A percentile compares a stretch with the other conserved stretches of the same genome.
phyloP scores from a whole-genome alignment of 768 basidiomycete species.

The Mycena galericulata region DNA sequence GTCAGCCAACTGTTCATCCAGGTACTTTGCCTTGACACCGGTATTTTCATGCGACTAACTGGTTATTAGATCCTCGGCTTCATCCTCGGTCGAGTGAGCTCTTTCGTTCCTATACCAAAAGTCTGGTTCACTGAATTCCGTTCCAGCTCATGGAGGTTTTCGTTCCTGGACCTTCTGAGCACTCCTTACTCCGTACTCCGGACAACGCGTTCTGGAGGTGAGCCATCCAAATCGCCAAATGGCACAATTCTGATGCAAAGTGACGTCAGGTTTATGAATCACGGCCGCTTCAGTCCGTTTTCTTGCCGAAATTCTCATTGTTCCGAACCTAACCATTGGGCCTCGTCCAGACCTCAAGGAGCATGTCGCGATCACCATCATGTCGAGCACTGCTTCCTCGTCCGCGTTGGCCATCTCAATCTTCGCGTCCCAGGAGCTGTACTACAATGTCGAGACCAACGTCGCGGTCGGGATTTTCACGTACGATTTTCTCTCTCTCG shows the following conservation, averaged over 20 bases:
- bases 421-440: conserved; percentile 65
- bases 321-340: neutral
- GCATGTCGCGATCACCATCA: conserved; percentile 66
- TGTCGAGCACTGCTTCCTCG: conserved; percentile 64
- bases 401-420: conserved; percentile 65
- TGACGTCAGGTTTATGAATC: conserved; percentile 55
- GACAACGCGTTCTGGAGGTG: conserved; percentile 52
- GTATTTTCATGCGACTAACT: neutral
- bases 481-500: conserved; percentile 18
- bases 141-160: conserved; percentile 47
- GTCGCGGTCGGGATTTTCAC: conserved; percentile 55
- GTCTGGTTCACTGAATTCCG: neutral
- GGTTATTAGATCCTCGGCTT: conserved; percentile 49
- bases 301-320: neutral
- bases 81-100: conserved; percentile 53
- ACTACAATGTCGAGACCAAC: conserved; percentile 57
- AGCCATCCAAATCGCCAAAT: neutral
- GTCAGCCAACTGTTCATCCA: conserved; percentile 58
- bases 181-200: conserved; percentile 37
- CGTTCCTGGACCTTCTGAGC: conserved; percentile 39
- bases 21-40: neutral
- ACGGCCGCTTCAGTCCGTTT: conserved; percentile 63
- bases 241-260: neutral
- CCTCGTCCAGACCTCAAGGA: conserved; percentile 54
- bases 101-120: neutral